Percentiles rank a stretch among this genome's conserved stretches.
phyloP scores from a whole-genome alignment of 2,329 filamentous ascomycete genomes.

The Phoma sp. region DNA sequence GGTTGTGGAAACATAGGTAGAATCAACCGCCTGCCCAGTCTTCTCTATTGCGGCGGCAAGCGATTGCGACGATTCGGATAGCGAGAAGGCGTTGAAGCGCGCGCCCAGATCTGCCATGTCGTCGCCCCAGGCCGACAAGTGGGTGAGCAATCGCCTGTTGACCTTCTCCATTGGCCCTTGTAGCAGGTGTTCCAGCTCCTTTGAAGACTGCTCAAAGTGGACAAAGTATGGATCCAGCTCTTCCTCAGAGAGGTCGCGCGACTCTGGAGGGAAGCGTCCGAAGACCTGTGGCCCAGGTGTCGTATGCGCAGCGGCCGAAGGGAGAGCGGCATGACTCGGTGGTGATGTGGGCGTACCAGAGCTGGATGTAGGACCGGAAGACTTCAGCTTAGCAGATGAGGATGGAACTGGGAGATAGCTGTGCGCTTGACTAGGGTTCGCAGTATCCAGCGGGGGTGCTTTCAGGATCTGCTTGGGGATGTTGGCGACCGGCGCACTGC shows the following conservation, averaged over 20 bases:
- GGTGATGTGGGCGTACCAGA: conserved; percentile 64
- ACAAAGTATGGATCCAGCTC: conserved; percentile 97
- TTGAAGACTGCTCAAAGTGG: conserved; percentile 88
- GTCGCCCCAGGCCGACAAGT: conserved; percentile 80
- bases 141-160: conserved; percentile 85
- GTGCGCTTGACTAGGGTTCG: conserved; percentile 89
- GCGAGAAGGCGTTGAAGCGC: conserved; percentile 94
- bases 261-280: conserved; percentile 81
- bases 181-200: conserved; percentile 85
- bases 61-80: conserved; percentile 88
- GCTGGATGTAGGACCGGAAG: conserved; percentile 51
- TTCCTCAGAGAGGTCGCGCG: conserved; percentile 78
- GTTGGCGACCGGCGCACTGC: conserved; percentile 86
- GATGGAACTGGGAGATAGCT: conserved; percentile 86
- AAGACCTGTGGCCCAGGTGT: conserved; percentile 69
- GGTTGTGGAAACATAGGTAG: conserved; percentile 93
- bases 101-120: conserved; percentile 93
- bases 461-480: conserved; percentile 94
- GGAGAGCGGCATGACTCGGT: conserved; percentile 55
- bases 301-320: conserved; percentile 63
- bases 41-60: conserved; percentile 93
- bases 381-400: conserved; percentile 82
- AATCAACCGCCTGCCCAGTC: conserved; percentile 91
- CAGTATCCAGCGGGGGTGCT: conserved; percentile 91
- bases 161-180: conserved; percentile 97